Evolutionary conservation across 257 asterid genomes (phyloP).

Genomic region (Rubia yunnanensis): DNA sequence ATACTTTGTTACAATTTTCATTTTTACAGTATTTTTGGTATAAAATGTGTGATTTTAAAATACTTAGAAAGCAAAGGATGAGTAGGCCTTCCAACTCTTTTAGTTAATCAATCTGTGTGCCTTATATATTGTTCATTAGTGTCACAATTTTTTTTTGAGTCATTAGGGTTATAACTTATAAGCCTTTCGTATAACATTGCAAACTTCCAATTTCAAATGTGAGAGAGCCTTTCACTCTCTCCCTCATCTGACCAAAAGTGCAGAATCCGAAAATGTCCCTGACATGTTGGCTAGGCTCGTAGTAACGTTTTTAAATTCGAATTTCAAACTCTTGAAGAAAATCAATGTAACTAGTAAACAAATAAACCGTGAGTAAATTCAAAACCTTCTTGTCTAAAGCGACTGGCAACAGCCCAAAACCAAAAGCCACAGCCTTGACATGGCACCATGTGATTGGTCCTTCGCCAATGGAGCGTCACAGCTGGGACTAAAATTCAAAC

Average conservation of each 20-base stretch:
- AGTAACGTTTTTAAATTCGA: conserved; percentile 14
- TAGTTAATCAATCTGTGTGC: no score
- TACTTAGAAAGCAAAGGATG: no score
- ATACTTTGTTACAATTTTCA: no score
- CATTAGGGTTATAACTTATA: no score
- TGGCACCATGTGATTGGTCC: conserved; percentile 4
- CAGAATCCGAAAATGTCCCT: conserved; percentile 2
- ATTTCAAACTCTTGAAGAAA: conserved; percentile 13
- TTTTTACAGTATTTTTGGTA: no score
- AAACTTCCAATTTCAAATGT: background rate
- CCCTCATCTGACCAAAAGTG: conserved; percentile 4
- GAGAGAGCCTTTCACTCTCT: background rate
- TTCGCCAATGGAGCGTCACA: conserved; percentile 8
- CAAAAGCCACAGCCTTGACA: background rate
- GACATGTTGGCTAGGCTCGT: conserved; percentile 1
- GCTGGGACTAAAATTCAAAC: conserved; percentile 10
- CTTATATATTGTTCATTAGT: no score
- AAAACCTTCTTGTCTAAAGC: background rate
- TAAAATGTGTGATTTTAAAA: no score
- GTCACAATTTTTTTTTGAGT: no score
- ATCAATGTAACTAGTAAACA: background rate
- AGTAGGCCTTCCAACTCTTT: no score
- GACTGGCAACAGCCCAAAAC: background rate
- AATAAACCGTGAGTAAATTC: conserved; percentile 5
- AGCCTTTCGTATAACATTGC: no score